Conservation (phyloP, 441 rosid species). For the Metrosideros polymorpha region DNA sequence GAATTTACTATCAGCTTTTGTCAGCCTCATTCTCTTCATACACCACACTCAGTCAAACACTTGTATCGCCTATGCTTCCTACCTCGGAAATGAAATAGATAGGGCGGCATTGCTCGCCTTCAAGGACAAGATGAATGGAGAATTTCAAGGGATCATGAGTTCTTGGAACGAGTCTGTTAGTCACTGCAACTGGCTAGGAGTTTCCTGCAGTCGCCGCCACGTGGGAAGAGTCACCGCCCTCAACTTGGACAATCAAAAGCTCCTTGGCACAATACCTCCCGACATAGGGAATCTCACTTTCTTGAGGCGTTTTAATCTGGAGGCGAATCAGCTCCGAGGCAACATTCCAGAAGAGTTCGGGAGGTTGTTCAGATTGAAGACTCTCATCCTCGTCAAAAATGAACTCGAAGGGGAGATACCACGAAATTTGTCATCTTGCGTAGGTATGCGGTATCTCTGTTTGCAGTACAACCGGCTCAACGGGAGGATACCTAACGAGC, state of each 20-base stretch:
- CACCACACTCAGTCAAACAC: background rate
- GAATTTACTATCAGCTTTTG: background rate
- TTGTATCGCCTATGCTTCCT: background rate
- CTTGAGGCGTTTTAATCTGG: background rate
- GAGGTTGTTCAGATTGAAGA: background rate
- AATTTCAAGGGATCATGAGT: background rate
- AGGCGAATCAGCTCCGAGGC: background rate
- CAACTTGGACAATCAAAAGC: conserved; percentile 1
- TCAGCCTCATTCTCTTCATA: background rate
- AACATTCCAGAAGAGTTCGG: background rate
- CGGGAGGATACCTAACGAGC: background rate
- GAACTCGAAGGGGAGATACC: background rate
- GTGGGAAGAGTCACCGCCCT: background rate
- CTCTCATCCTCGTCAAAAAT: rapidly evolving
- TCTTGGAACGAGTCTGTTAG: background rate
- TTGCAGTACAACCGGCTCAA: background rate
- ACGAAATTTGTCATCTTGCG: background rate
- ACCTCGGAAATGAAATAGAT: background rate
- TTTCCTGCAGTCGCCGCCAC: background rate
- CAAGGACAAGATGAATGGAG: background rate
- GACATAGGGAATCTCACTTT: conserved; percentile 7
- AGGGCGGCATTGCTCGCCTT: background rate
- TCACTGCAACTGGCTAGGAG: background rate
- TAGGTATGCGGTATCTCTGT: background rate
- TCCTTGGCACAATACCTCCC: conserved; percentile 7